Evolutionary conservation across 2,329 filamentous ascomycete genomes (phyloP).

Genomic region (Chaetomiaceae sp.): DNA sequence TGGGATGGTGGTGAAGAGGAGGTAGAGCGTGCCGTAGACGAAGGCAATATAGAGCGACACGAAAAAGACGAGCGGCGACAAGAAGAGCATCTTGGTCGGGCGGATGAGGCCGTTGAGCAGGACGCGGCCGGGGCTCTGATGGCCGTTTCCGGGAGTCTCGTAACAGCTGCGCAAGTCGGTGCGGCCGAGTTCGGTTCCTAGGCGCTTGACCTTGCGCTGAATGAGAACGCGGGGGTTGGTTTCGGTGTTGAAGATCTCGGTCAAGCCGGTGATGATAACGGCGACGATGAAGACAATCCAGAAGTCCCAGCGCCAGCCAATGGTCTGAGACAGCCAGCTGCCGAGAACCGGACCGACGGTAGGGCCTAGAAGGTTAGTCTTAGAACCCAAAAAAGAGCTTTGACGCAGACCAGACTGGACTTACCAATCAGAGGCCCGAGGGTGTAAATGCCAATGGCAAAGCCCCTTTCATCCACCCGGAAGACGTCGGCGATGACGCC

Average conservation of each 20-base stretch:
- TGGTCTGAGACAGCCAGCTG: conserved; percentile 45
- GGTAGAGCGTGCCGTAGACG: conserved; percentile 49
- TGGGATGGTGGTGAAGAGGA: conserved; percentile 53
- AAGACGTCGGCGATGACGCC: conserved; percentile 54
- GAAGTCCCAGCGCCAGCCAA: conserved; percentile 50
- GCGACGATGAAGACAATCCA: conserved; percentile 50
- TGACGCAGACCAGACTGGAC: neutral
- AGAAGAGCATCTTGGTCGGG: conserved; percentile 48
- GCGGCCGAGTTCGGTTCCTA: conserved; percentile 44
- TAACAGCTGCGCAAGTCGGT: conserved; percentile 46
- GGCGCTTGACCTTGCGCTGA: conserved; percentile 41
- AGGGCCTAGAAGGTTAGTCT: conserved; percentile 32
- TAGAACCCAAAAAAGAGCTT: neutral
- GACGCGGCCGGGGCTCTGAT: conserved; percentile 28
- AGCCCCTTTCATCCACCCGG: conserved; percentile 42
- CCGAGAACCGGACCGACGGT: conserved; percentile 46
- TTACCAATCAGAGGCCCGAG: conserved; percentile 40
- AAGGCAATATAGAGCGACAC: conserved; percentile 49
- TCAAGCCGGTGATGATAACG: conserved; percentile 32
- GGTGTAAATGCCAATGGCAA: conserved; percentile 48
- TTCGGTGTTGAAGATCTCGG: conserved; percentile 42
- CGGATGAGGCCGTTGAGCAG: conserved; percentile 43
- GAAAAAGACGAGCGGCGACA: conserved; percentile 44
- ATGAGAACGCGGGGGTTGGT: conserved; percentile 50
- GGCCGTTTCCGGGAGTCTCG: conserved; percentile 27